A percentile compares a stretch with the other conserved stretches of the same genome.
These are phyloP conservation scores for Oenanthe javanica DNA, from an alignment of 140 eudicot genomes.

Conservation along the genomic window DNA sequence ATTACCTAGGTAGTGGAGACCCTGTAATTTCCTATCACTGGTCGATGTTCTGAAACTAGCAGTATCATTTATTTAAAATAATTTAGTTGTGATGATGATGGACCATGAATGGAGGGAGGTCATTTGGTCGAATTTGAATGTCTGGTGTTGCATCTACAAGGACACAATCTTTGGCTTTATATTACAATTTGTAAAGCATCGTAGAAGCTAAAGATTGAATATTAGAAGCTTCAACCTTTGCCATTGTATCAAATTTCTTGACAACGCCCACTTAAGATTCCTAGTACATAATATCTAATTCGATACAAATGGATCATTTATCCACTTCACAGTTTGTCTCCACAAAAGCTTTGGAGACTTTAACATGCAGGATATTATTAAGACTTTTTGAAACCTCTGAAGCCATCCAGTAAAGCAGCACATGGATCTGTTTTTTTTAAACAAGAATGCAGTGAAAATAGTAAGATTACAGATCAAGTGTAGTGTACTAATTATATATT, in stretches of 20 bases:
- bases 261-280: background rate
- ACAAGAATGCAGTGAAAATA: background rate
- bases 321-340: background rate
- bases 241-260: background rate
- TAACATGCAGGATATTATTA: background rate
- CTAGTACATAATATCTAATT: background rate
- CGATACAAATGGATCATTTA: background rate
- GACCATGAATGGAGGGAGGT: background rate
- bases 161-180: background rate
- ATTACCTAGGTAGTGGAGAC: background rate
- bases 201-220: background rate
- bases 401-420: background rate
- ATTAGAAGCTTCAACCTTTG: background rate
- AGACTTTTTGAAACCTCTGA: background rate
- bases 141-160: background rate
- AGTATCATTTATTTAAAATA: background rate
- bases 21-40: background rate
- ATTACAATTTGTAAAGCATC: background rate
- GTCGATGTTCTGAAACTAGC: background rate
- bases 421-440: background rate
- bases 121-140: background rate
- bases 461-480: background rate
- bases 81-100: background rate
- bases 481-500: background rate
- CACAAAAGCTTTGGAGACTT: background rate